A percentile compares a stretch with the other conserved stretches of the same genome.
Conservation (phyloP, 805 yeast species). For the Spathaspora sp. region DNA sequence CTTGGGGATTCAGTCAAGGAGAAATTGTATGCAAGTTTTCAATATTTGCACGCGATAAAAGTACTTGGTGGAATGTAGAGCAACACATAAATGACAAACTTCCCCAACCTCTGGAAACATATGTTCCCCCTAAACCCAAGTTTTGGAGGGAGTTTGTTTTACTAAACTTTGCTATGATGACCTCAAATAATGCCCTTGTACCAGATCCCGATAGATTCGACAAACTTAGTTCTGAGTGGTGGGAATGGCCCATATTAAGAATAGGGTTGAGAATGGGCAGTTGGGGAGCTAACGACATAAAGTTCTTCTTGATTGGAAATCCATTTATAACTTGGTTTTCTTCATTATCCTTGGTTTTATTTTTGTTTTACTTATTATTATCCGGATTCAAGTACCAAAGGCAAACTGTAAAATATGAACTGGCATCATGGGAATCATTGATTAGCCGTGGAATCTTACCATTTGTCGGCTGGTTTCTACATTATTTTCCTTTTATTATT, state of each 20-base stretch:
- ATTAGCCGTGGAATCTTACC: constrained; percentile 33
- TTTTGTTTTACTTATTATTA: constrained; percentile 17
- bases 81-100: constrained; percentile 54
- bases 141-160: constrained; percentile 75
- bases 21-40: constrained; percentile 68
- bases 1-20: constrained; percentile 83
- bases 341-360: constrained; percentile 21
- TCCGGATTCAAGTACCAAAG: constrained; percentile 28
- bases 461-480: constrained; percentile 36
- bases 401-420: constrained; percentile 20
- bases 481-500: constrained; percentile 36
- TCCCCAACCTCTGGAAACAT: constrained; percentile 23
- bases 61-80: constrained; percentile 82
- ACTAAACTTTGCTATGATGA: constrained; percentile 82
- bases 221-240: constrained; percentile 65
- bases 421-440: constrained; percentile 23
- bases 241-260: constrained; percentile 87
- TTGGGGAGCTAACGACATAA: constrained; percentile 58
- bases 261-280: constrained; percentile 74
- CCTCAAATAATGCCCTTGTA: constrained; percentile 76
- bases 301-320: constrained; percentile 70
- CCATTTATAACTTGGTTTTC: constrained; percentile 71
- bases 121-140: constrained; percentile 38
- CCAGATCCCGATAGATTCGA: constrained; percentile 78
- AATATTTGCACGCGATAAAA: constrained; percentile 51